A percentile compares a stretch with the other conserved stretches of the same genome.
phyloP scores from a whole-genome alignment of 2,329 filamentous ascomycete genomes.

The Metarhizium album region DNA sequence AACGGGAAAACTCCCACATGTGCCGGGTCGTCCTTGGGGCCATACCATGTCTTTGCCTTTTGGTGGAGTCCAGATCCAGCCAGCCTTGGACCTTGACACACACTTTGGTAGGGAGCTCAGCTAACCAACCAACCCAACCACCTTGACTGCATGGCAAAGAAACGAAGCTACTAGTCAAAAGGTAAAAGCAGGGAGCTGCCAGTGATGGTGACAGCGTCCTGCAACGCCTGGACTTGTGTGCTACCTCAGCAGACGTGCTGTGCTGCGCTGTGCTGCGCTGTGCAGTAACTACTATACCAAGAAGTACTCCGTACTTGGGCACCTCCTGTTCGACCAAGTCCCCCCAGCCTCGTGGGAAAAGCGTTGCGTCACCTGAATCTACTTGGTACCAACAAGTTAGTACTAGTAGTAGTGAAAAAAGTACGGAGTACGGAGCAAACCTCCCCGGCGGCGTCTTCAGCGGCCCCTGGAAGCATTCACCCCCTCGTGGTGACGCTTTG shows the following conservation, averaged over 20 bases:
- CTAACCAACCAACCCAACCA: constrained; percentile 11
- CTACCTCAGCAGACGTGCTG: not conserved
- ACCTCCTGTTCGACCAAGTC: too few relatives aligned
- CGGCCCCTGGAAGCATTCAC: too few relatives aligned
- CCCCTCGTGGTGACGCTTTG: too few relatives aligned
- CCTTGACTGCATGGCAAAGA: not conserved
- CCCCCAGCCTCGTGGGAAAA: too few relatives aligned
- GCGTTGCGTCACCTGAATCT: too few relatives aligned
- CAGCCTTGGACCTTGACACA: not conserved
- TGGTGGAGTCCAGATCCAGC: constrained; percentile 26
- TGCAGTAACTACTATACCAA: too few relatives aligned
- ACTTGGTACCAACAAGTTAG: too few relatives aligned
- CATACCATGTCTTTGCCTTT: constrained; percentile 20
- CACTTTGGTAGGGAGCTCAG: too few relatives aligned
- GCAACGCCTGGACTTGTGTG: not conserved
- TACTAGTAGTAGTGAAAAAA: too few relatives aligned
- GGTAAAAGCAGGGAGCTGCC: constrained; percentile 5
- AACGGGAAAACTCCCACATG: not conserved
- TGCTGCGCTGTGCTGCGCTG: not conserved
- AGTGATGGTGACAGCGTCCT: not conserved
- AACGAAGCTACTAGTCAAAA: constrained; percentile 5
- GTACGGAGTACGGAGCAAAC: too few relatives aligned
- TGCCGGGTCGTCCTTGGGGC: not conserved
- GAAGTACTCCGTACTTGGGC: too few relatives aligned
- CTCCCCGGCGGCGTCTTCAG: too few relatives aligned